A percentile compares a stretch with the other conserved stretches of the same genome.
Evolutionary conservation across 805 yeast genomes (phyloP).

Genomic region (Ogataea corticis): DNA sequence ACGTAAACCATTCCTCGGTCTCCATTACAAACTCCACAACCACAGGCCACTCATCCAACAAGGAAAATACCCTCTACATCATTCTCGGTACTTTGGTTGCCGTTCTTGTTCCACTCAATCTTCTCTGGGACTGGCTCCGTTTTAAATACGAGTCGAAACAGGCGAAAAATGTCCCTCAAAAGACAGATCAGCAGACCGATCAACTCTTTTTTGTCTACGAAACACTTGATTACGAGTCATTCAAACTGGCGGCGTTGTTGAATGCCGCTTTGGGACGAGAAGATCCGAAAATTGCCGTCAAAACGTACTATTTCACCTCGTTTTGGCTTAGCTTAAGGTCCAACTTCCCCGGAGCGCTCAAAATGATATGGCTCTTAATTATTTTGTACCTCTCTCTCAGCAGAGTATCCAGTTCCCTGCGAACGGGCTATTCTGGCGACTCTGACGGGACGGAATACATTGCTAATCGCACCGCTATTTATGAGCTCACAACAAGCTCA

Average conservation of each 20-base stretch:
- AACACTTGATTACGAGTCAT: conserved; percentile 17
- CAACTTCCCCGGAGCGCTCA: conserved; percentile 5
- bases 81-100: conserved; percentile 2
- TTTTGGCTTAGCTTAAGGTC: conserved; percentile 21
- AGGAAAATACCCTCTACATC: background rate
- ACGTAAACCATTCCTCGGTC: background rate
- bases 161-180: conserved; percentile 3
- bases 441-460: background rate
- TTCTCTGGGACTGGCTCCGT: conserved; percentile 19
- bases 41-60: background rate
- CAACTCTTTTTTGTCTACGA: conserved; percentile 11
- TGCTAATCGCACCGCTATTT: background rate
- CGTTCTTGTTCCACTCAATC: conserved; percentile 4
- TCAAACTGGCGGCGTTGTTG: conserved; percentile 8
- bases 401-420: background rate
- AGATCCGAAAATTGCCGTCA: conserved; percentile 1
- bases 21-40: background rate
- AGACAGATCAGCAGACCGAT: conserved; percentile 10
- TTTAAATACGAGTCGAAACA: conserved; percentile 18
- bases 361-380: conserved; percentile 8
- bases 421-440: background rate
- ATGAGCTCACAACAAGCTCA: background rate
- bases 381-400: conserved; percentile 7
- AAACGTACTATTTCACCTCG: conserved; percentile 12
- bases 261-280: background rate